Conservation (phyloP, 768 basidiomycete genomes). For the Infundibulicybe gibba region DNA sequence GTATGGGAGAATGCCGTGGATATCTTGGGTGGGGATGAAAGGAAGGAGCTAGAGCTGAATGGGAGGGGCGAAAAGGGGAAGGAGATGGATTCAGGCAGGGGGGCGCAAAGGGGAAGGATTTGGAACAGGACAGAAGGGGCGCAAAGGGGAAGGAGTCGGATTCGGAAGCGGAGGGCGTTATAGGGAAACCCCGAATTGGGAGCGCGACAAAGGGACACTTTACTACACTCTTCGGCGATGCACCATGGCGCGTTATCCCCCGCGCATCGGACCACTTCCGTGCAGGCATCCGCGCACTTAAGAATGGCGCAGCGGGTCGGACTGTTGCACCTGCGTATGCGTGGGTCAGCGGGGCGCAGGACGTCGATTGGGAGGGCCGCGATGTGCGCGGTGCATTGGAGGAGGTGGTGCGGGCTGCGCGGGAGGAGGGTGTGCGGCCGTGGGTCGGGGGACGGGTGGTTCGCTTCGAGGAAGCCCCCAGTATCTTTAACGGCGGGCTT, state of each 20-base stretch:
- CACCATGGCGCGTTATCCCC: conserved; percentile 6
- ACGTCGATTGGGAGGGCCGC: conserved; percentile 81
- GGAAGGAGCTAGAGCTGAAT: conserved; percentile 7
- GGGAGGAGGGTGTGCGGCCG: conserved; percentile 42
- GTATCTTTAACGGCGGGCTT: conserved; percentile 38
- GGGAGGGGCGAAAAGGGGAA: conserved; percentile 17
- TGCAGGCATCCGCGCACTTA: conserved; percentile 8
- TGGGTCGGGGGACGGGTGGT: conserved; percentile 38
- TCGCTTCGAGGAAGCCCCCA: conserved; percentile 52
- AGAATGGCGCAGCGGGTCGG: too few species aligned
- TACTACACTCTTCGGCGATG: conserved; percentile 47
- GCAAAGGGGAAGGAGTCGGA: conserved; percentile 43
- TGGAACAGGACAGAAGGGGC: conserved; percentile 55
- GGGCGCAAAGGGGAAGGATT: conserved; percentile 67
- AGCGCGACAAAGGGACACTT: conserved; percentile 65
- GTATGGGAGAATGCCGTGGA: conserved; percentile 74
- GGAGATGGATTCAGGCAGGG: conserved; percentile 20
- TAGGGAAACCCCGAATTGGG: conserved; percentile 35
- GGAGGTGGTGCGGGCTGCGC: conserved; percentile 34
- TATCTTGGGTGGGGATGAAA: conserved; percentile 37
- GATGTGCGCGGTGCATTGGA: conserved; percentile 56
- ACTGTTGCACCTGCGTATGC: too few species aligned
- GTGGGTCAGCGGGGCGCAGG: conserved; percentile 79
- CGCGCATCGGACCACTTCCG: too few species aligned
- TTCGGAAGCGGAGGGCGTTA: too few species aligned